Percentiles rank a stretch among this genome's conserved stretches.
These are phyloP conservation scores for Amylostereum chailletii DNA, from an alignment of 1,284 basidiomycete genomes.

Conservation along the genomic window DNA sequence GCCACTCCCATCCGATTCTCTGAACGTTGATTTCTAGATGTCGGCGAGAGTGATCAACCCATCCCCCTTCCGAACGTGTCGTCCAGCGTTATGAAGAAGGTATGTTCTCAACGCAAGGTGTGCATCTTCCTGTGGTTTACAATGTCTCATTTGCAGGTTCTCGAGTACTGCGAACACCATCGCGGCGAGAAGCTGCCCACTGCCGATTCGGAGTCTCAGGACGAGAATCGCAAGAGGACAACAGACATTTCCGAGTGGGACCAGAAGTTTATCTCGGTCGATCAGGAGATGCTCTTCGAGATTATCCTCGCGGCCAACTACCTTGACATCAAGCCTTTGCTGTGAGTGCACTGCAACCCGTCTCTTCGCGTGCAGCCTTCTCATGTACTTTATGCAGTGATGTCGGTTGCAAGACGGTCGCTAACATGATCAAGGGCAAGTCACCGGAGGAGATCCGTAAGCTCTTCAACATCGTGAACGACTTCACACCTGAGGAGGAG, in stretches of 20 bases:
- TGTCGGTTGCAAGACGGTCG: conserved; percentile 99
- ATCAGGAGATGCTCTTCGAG: conserved; percentile 98
- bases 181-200: conserved; percentile 92
- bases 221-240: conserved; percentile 95
- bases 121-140: background rate
- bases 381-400: conserved; percentile 46
- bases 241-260: conserved; percentile 99
- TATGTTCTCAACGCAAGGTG: conserved; percentile 19
- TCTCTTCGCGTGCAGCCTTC: conserved; percentile 3
- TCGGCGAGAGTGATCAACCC: conserved; percentile 86
- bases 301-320: conserved; percentile 99
- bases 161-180: conserved; percentile 99
- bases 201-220: conserved; percentile 74
- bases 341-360: conserved; percentile 46
- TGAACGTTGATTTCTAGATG: conserved; percentile 46
- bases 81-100: conserved; percentile 95
- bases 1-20: conserved; percentile 5
- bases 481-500: conserved; percentile 99
- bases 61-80: conserved; percentile 98
- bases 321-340: conserved; percentile 97
- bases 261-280: conserved; percentile 94
- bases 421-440: conserved; percentile 99
- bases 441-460: conserved; percentile 95
- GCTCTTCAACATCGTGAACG: conserved; percentile 96
- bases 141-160: conserved; percentile 49